Percentiles rank a stretch among this genome's conserved stretches.
Evolutionary conservation across 805 yeast species (phyloP).

Genomic region (Saturnispora dispora): DNA sequence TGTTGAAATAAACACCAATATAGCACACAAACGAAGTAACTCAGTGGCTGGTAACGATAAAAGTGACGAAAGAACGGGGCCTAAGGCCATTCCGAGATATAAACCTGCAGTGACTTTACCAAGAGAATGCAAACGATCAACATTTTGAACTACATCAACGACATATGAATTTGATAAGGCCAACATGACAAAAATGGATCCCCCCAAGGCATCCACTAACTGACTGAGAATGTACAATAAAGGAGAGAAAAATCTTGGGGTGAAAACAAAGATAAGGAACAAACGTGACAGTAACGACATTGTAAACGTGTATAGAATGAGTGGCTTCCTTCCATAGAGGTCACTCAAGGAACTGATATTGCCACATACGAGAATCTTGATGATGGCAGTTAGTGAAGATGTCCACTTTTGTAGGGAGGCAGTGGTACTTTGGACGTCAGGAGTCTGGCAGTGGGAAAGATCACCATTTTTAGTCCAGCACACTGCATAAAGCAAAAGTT

Average conservation of each 20-base stretch:
- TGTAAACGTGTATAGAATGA: slow-evolving; percentile 29
- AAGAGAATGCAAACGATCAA: slow-evolving; percentile 45
- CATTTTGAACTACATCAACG: slow-evolving; percentile 62
- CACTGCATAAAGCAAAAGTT: slow-evolving; percentile 31
- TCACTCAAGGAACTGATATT: slow-evolving; percentile 59
- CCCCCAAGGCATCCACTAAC: slow-evolving; percentile 44
- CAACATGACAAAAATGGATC: slow-evolving; percentile 49
- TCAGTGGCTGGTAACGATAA: slow-evolving; percentile 16
- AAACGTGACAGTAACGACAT: slow-evolving; percentile 15
- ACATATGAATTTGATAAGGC: slow-evolving; percentile 61
- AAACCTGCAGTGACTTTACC: slow-evolving; percentile 53
- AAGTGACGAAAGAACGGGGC: slow-evolving; percentile 51
- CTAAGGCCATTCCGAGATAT: slow-evolving; percentile 52
- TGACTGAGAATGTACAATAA: slow-evolving; percentile 34
- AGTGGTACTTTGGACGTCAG: slow-evolving; percentile 33
- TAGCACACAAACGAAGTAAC: slow-evolving; percentile 26
- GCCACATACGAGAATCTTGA: slow-evolving; percentile 46
- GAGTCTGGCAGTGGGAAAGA: slow-evolving; percentile 27
- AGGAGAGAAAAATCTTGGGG: slow-evolving; percentile 27
- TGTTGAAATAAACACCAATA: slow-evolving; percentile 26
- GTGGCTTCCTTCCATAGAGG: slow-evolving; percentile 48
- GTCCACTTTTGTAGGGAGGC: slow-evolving; percentile 42
- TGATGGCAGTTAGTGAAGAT: slow-evolving; percentile 33
- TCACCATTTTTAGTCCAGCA: slow-evolving; percentile 26
- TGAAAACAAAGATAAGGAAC: slow-evolving; percentile 13